Percentiles rank a stretch among this genome's conserved stretches.
These are phyloP conservation scores for Tulasnella sp. DNA, from an alignment of 768 basidiomycete genomes.

Conservation along the genomic window DNA sequence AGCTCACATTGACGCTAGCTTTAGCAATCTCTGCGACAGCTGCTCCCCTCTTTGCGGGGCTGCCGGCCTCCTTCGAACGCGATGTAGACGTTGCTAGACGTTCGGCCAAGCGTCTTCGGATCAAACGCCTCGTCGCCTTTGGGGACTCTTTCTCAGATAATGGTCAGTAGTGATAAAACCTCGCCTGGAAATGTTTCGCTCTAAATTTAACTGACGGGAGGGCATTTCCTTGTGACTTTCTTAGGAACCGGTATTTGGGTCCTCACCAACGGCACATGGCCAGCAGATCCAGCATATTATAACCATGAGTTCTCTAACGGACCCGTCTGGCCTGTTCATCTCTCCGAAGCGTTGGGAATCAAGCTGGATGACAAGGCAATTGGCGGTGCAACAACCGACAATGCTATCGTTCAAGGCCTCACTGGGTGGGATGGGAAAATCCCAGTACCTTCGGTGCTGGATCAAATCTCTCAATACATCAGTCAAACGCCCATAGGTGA, in stretches of 20 bases:
- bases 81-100: neutral
- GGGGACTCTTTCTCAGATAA: conserved; percentile 10
- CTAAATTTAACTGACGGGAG: neutral
- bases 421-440: neutral
- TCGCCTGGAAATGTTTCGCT: too few relatives aligned
- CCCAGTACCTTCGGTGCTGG: neutral
- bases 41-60: neutral
- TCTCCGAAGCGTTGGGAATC: neutral
- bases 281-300: conserved; percentile 16
- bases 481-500: neutral
- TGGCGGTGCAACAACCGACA: conserved; percentile 1
- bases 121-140: neutral
- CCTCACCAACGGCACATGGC: neutral
- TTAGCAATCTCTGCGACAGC: neutral
- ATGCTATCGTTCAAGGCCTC: conserved; percentile 9
- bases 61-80: neutral
- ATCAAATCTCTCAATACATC: conserved; percentile 8
- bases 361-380: neutral
- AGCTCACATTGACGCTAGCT: neutral
- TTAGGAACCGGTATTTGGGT: conserved; percentile 16
- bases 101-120: neutral
- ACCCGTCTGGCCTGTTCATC: neutral
- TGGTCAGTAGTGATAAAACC: neutral
- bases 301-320: neutral
- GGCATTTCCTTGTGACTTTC: neutral